phyloP scores from a whole-genome alignment of 2,329 filamentous ascomycete species.

The Ustilaginoidea virens region DNA sequence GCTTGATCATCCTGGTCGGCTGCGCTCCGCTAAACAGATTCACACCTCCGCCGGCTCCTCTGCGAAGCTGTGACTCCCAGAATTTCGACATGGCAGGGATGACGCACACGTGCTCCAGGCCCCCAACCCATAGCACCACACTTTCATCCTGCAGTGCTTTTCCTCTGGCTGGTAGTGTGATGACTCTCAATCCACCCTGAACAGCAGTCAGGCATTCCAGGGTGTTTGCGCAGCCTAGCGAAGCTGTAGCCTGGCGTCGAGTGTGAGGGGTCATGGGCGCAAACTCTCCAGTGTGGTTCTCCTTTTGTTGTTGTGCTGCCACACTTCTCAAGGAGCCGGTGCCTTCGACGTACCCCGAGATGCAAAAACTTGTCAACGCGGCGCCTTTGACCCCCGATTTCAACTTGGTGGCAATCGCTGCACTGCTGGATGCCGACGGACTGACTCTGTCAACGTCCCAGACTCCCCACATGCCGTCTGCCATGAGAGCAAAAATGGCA shows the following conservation, averaged over 20 bases:
- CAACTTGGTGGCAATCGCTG: slow-evolving; percentile 32
- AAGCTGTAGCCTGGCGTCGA: slow-evolving; percentile 34
- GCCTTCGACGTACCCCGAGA: slow-evolving; percentile 44
- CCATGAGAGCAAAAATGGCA: slow-evolving; percentile 41
- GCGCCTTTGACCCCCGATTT: slow-evolving; percentile 39
- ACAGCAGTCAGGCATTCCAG: slow-evolving; percentile 36
- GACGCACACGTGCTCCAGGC: slow-evolving; percentile 39
- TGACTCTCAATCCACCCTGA: slow-evolving; percentile 36
- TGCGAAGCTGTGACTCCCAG: slow-evolving; percentile 43
- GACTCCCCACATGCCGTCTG: slow-evolving; percentile 52
- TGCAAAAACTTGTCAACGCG: slow-evolving; percentile 41
- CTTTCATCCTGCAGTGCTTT: slow-evolving; percentile 35
- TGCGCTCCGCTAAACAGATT: slow-evolving; percentile 41
- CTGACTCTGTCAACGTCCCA: slow-evolving; percentile 49
- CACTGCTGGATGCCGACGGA: slow-evolving; percentile 24
- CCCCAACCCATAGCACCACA: slow-evolving; percentile 40
- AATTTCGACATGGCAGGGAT: slow-evolving; percentile 39
- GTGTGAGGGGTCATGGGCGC: slow-evolving; percentile 50
- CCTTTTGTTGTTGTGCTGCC: slow-evolving; percentile 17
- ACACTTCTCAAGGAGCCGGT: slow-evolving; percentile 36
- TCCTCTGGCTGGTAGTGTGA: slow-evolving; percentile 25
- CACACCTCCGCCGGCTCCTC: slow-evolving; percentile 31
- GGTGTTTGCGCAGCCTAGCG: slow-evolving; percentile 24
- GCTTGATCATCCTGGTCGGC: slow-evolving; percentile 38
- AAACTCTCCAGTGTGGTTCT: slow-evolving; percentile 32